Conservation (phyloP, 257 asterid species). For the Mentha longifolia region DNA sequence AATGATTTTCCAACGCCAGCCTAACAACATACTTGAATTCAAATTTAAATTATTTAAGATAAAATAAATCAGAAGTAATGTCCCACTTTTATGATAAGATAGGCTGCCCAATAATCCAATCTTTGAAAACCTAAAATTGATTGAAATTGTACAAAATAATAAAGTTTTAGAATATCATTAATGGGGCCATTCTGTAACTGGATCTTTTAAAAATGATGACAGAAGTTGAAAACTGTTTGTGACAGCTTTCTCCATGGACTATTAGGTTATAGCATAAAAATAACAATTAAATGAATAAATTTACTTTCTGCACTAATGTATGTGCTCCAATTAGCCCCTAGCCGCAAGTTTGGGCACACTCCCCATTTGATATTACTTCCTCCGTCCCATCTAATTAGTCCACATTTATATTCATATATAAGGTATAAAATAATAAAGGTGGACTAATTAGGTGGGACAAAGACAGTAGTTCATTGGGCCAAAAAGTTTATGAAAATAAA, state of each 20-base stretch:
- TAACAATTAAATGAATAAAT: background rate
- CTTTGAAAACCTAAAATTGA: background rate
- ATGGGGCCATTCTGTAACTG: conserved; percentile 1
- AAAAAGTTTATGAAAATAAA: too few species aligned
- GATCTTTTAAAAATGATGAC: conserved; percentile 3
- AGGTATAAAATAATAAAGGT: too few species aligned
- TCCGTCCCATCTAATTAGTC: too few species aligned
- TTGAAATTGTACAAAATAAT: background rate
- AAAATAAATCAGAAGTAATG: too few species aligned
- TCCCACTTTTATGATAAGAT: background rate
- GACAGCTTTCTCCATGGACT: conserved; percentile 14
- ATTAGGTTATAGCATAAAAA: background rate
- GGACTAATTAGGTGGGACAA: too few species aligned
- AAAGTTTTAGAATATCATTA: background rate
- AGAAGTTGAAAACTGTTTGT: conserved; percentile 15
- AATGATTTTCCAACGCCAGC: too few species aligned
- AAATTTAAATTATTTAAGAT: too few species aligned
- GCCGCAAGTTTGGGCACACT: too few species aligned
- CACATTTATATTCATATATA: too few species aligned
- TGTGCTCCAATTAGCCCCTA: background rate
- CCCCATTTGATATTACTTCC: too few species aligned
- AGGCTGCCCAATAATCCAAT: background rate
- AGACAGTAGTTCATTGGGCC: too few species aligned
- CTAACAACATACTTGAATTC: too few species aligned
- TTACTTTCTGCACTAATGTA: conserved; percentile 4